A percentile compares a stretch with the other conserved stretches of the same genome.
These are phyloP conservation scores for Epichloe sylvatica DNA, from an alignment of 2,329 filamentous ascomycete genomes.

Conservation along the genomic window DNA sequence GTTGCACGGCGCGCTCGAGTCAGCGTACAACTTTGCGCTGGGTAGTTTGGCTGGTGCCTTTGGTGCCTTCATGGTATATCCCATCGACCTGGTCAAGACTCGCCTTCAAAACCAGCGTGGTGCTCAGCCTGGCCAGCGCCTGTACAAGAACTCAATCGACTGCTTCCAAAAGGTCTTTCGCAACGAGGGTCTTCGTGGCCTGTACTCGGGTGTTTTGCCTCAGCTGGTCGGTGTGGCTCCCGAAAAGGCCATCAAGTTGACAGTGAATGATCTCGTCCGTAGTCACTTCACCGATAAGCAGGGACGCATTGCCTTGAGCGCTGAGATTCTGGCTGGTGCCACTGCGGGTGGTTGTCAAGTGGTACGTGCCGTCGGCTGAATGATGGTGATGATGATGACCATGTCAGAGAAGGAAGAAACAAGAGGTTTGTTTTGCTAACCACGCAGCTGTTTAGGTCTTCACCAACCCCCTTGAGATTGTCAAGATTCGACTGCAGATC, in stretches of 20 bases:
- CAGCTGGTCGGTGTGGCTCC: conserved; percentile 97
- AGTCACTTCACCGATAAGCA: conserved; percentile 61
- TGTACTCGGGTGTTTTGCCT: conserved; percentile 90
- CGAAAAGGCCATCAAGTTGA: conserved; percentile 98
- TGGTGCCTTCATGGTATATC: conserved; percentile 98
- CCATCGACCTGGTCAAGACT: conserved; percentile 96
- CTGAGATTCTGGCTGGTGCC: conserved; percentile 80
- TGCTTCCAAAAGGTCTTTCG: conserved; percentile 85
- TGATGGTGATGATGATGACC: not conserved
- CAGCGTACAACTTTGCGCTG: conserved; percentile 77
- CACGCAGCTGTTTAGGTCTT: conserved; percentile 49
- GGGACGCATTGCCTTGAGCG: conserved; percentile 53
- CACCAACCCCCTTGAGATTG: conserved; percentile 98
- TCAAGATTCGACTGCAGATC: conserved; percentile 96
- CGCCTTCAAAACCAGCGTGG: conserved; percentile 94
- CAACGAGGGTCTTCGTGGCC: conserved; percentile 77
- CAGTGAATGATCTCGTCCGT: conserved; percentile 88
- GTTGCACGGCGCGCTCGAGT: conserved; percentile 48
- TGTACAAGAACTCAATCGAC: conserved; percentile 96
- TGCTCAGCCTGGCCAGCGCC: conserved; percentile 63
- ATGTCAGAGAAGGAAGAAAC: not conserved
- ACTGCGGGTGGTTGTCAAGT: conserved; percentile 89
- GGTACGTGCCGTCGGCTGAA: conserved; percentile 53
- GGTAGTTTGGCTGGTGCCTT: conserved; percentile 89
- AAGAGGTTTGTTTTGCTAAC: not conserved